Evolutionary conservation across 2,329 filamentous ascomycete species (phyloP).

Genomic region (Exophiala sideris): DNA sequence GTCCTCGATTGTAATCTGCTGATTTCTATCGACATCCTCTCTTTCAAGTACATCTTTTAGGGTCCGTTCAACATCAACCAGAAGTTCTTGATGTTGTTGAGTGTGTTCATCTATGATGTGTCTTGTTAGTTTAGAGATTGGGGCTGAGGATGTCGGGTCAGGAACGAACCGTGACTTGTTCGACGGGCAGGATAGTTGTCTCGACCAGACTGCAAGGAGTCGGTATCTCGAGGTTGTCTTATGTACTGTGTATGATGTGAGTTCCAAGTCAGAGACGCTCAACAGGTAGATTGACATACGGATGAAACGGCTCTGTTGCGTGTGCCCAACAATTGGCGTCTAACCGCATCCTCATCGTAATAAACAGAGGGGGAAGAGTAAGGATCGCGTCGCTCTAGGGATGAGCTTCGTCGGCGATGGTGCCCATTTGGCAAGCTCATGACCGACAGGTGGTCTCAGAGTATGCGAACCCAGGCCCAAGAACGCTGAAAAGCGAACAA

Average conservation of each 20-base stretch:
- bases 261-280: not conserved
- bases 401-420: slow-evolving; percentile 40
- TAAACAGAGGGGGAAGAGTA: slow-evolving; percentile 58
- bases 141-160: not conserved
- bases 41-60: slow-evolving; percentile 73
- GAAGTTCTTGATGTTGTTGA: slow-evolving; percentile 69
- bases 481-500: not conserved
- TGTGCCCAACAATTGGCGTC: slow-evolving; percentile 43
- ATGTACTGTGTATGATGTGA: slow-evolving; percentile 19
- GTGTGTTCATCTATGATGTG: slow-evolving; percentile 64
- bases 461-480: not conserved
- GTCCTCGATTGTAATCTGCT: slow-evolving; percentile 98
- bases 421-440: slow-evolving; percentile 42
- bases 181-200: slow-evolving; percentile 33
- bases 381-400: slow-evolving; percentile 47
- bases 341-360: slow-evolving; percentile 53
- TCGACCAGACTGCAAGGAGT: slow-evolving; percentile 8
- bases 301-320: slow-evolving; percentile 55
- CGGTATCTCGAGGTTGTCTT: slow-evolving; percentile 19
- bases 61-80: slow-evolving; percentile 82
- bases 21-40: slow-evolving; percentile 91
- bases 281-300: slow-evolving; percentile 38
- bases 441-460: slow-evolving; percentile 8
- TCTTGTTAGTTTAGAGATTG: slow-evolving; percentile 24
- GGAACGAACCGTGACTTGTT: slow-evolving; percentile 42